phyloP scores from a whole-genome alignment of 2,329 filamentous ascomycete genomes.

The Bipolaris bicolor region DNA sequence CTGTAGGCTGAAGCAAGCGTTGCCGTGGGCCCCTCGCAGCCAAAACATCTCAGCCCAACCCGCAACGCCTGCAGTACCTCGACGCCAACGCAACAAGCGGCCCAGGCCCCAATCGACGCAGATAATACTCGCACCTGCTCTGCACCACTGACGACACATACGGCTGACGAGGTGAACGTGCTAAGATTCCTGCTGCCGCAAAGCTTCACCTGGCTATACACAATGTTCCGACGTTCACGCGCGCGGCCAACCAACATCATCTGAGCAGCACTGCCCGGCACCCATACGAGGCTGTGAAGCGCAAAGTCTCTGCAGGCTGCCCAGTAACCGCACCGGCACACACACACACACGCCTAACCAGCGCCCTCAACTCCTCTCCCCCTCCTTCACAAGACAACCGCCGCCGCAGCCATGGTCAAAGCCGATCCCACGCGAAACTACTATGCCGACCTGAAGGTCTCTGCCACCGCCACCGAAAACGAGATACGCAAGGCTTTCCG shows the following conservation, averaged over 20 bases:
- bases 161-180: conserved; percentile 25
- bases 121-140: conserved; percentile 13
- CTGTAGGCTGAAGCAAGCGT: conserved; percentile 17
- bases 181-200: conserved; percentile 17
- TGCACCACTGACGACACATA: conserved; percentile 28
- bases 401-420: conserved; percentile 64
- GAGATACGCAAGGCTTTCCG: conserved; percentile 88
- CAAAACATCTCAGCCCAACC: conserved; percentile 28
- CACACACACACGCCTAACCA: conserved; percentile 17
- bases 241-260: conserved; percentile 38
- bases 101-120: conserved; percentile 23
- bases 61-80: conserved; percentile 26
- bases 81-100: conserved; percentile 25
- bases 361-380: background rate
- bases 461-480: conserved; percentile 68
- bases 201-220: conserved; percentile 16
- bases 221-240: conserved; percentile 38
- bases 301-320: conserved; percentile 11
- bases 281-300: conserved; percentile 27
- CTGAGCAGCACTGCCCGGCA: conserved; percentile 43
- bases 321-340: conserved; percentile 27
- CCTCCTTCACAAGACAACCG: background rate
- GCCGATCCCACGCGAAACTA: conserved; percentile 75
- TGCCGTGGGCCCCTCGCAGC: conserved; percentile 21
- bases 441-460: conserved; percentile 81